These are phyloP conservation scores for Fusarium veterinarium DNA, from an alignment of 2,329 filamentous ascomycete species.

Conservation along the genomic window DNA sequence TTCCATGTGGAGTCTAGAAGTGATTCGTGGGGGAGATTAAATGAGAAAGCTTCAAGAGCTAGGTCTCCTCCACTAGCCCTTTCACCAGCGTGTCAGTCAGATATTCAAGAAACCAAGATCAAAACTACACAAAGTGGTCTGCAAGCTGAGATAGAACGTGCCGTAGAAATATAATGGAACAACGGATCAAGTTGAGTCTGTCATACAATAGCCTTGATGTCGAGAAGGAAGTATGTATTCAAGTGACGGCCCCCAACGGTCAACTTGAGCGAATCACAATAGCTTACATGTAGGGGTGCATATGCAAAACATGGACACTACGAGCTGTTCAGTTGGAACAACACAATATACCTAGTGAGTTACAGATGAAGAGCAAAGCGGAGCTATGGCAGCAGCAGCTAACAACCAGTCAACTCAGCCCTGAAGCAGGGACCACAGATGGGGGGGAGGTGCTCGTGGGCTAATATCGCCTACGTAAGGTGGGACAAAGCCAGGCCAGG, in stretches of 20 bases:
- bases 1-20: background rate
- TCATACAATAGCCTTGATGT: background rate
- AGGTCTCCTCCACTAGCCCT: background rate
- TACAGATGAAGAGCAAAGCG: background rate
- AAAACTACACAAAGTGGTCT: background rate
- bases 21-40: fast-evolving
- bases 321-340: background rate
- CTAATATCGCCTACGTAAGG: constrained; percentile 14
- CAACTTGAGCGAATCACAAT: background rate
- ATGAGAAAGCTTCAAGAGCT: background rate
- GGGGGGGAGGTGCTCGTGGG: constrained; percentile 15
- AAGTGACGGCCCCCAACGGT: background rate
- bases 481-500: constrained; percentile 26
- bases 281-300: background rate
- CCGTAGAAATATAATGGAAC: background rate
- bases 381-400: background rate
- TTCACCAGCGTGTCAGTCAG: background rate
- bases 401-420: background rate
- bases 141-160: background rate
- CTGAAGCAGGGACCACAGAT: constrained; percentile 1
- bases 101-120: background rate
- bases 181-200: background rate
- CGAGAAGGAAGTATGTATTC: background rate
- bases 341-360: background rate
- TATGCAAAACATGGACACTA: background rate